Conservation (phyloP, 441 rosid species). For the Gossypium trilobum region DNA sequence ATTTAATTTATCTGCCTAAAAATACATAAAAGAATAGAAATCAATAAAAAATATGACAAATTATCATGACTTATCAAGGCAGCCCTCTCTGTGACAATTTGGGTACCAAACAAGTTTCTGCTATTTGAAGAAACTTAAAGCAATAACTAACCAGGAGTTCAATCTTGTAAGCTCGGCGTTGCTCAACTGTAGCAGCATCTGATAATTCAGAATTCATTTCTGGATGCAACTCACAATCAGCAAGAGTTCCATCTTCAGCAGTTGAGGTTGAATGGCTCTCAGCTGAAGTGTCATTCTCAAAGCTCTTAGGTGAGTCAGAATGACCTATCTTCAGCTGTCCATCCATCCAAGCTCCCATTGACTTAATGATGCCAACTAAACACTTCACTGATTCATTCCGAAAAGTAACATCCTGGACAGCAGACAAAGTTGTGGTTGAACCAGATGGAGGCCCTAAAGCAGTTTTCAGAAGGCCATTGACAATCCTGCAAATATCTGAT, state of each 20-base stretch:
- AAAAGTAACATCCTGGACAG: conserved; percentile 81
- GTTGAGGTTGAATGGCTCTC: conserved; percentile 39
- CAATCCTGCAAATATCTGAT: conserved; percentile 98
- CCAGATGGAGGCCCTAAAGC: conserved; percentile 96
- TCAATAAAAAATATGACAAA: neutral
- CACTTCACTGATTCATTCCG: conserved; percentile 95
- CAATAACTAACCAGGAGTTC: conserved; percentile 73
- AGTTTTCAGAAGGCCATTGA: conserved; percentile 92
- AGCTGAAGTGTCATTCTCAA: conserved; percentile 44
- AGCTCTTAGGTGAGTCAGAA: conserved; percentile 40
- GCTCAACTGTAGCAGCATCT: conserved; percentile 82
- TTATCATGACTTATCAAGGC: neutral
- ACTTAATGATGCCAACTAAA: conserved; percentile 73
- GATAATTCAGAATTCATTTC: conserved; percentile 62
- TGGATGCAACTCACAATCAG: conserved; percentile 62
- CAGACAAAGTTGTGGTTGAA: conserved; percentile 72
- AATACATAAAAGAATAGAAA: neutral
- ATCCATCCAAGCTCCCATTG: conserved; percentile 97
- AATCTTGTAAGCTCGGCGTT: conserved; percentile 83
- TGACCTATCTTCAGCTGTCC: conserved; percentile 63
- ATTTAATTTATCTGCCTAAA: neutral
- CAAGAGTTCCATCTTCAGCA: conserved; percentile 56
- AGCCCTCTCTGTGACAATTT: neutral
- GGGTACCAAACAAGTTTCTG: neutral
- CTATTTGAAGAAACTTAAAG: neutral